Conservation (phyloP, 192 early-diverging fungal species). For the Gonapodya sp. region DNA sequence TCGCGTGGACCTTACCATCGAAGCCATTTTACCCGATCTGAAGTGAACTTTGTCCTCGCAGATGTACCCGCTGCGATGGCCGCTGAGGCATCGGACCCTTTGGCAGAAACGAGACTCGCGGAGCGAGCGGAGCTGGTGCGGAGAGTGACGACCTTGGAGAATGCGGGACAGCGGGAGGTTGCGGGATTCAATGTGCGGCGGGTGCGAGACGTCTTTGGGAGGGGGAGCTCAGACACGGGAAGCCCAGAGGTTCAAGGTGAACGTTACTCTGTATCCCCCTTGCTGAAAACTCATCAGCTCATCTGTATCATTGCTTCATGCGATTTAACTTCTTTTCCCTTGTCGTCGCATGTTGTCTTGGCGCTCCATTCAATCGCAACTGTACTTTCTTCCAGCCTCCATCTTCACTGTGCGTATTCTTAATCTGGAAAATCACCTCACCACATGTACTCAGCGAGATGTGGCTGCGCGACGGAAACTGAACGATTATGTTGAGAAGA, state of each 20-base stretch:
- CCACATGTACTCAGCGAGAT: not conserved
- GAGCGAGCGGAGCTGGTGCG: slow-evolving; percentile 8
- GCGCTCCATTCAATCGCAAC: too few species aligned
- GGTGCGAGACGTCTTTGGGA: not conserved
- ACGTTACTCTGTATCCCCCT: too few species aligned
- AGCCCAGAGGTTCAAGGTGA: not conserved
- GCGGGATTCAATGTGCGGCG: not conserved
- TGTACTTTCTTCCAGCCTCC: too few species aligned
- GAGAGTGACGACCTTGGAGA: not conserved
- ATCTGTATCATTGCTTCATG: too few species aligned
- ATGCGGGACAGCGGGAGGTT: not conserved
- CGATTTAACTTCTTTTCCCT: too few species aligned
- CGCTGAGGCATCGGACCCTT: not conserved
- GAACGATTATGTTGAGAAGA: not conserved
- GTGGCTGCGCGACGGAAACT: not conserved
- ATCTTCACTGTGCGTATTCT: not conserved
- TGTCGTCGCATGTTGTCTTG: too few species aligned
- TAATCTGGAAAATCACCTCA: not conserved
- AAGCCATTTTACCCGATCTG: not conserved
- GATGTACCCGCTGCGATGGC: not conserved
- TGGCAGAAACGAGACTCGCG: not conserved
- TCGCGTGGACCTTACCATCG: not conserved
- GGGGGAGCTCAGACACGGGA: not conserved
- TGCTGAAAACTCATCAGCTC: too few species aligned
- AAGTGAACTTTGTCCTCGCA: not conserved